phyloP scores from a whole-genome alignment of 176 grass and related monocot species.

The Oryza coarctata region DNA sequence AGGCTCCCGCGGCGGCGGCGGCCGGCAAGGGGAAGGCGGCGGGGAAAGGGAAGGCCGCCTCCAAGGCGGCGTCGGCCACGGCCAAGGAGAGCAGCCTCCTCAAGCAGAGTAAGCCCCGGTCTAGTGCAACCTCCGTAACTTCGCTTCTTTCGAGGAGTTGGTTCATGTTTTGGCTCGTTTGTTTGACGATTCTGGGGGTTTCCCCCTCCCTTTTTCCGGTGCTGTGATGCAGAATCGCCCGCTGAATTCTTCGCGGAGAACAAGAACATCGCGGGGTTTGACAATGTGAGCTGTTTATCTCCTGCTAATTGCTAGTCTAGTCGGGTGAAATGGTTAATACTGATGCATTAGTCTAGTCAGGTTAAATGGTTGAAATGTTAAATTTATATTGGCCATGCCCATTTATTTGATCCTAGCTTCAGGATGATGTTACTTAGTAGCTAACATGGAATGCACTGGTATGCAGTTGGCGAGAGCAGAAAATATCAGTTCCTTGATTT shows the following conservation, averaged over 20 bases:
- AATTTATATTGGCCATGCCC: background rate
- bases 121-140: background rate
- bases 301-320: background rate
- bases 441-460: background rate
- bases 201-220: background rate
- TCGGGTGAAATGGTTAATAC: background rate
- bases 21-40: constrained; percentile 32
- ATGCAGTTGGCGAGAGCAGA: background rate
- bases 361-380: background rate
- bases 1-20: background rate
- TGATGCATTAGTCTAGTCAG: too few species aligned
- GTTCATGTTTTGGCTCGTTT: background rate
- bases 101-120: constrained; percentile 68
- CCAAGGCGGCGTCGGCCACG: constrained; percentile 32
- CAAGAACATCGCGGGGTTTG: constrained; percentile 96
- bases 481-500: background rate
- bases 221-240: constrained; percentile 76
- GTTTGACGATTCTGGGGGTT: background rate
- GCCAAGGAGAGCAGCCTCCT: constrained; percentile 74
- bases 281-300: constrained; percentile 67
- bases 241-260: constrained; percentile 96
- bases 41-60: constrained; percentile 37
- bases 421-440: background rate
- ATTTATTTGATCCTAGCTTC: background rate
- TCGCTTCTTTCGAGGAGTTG: background rate